These are phyloP conservation scores for Neovahlkampfia damariscottae DNA, from an alignment of 78 protist species.

Conservation along the genomic window DNA sequence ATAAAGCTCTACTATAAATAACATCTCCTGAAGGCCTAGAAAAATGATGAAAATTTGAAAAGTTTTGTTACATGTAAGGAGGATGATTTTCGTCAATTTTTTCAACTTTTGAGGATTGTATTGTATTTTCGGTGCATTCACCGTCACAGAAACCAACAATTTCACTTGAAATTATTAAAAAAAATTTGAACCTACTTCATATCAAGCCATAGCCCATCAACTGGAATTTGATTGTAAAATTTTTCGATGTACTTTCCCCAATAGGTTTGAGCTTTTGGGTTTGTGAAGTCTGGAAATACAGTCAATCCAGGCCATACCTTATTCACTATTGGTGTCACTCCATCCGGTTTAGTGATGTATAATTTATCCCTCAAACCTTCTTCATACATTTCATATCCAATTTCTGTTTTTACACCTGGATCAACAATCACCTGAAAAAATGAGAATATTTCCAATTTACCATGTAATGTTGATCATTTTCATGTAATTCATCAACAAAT, in stretches of 20 bases:
- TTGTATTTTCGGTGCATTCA: slow-evolving; percentile 91
- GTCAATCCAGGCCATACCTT: slow-evolving; percentile 95
- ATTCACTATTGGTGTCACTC: slow-evolving; percentile 72
- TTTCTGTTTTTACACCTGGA: slow-evolving; percentile 89
- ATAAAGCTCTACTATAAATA: neutral
- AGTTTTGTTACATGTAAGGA: neutral
- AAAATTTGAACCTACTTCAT: too few species aligned
- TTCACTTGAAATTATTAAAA: too few species aligned
- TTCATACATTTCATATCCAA: slow-evolving; percentile 65
- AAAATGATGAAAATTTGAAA: too few species aligned
- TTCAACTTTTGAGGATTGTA: slow-evolving; percentile 55
- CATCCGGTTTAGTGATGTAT: slow-evolving; percentile 59
- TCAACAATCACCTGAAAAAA: too few species aligned
- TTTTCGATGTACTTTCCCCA: slow-evolving; percentile 47
- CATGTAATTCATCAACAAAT: neutral
- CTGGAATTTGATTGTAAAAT: slow-evolving; percentile 61
- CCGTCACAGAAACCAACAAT: slow-evolving; percentile 94
- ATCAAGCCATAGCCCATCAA: slow-evolving; percentile 89
- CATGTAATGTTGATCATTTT: slow-evolving; percentile 50
- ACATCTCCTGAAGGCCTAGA: too few species aligned
- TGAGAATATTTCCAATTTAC: too few species aligned
- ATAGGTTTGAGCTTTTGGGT: slow-evolving; percentile 80
- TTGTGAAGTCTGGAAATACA: slow-evolving; percentile 79
- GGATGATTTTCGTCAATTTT: neutral
- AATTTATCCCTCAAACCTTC: slow-evolving; percentile 49